Conservation (phyloP, 345 rosid genomes). For the Pelargonium nanum region DNA sequence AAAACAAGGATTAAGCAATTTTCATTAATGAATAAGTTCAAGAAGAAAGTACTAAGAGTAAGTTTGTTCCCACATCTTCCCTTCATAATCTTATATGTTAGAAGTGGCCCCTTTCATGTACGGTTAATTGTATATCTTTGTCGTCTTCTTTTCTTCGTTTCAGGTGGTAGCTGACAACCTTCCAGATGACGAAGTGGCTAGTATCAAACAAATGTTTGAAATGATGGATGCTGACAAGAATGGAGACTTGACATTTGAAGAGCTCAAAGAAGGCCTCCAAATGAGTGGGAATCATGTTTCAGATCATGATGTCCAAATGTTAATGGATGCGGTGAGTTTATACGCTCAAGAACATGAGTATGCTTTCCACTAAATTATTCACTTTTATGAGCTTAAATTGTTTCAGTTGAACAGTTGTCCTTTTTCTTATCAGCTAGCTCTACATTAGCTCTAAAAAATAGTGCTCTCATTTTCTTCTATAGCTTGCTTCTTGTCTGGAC, state of each 20-base stretch:
- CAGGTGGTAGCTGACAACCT: conserved; percentile 79
- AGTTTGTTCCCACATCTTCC: conserved; percentile 1
- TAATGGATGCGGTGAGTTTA: conserved; percentile 61
- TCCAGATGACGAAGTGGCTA: conserved; percentile 50
- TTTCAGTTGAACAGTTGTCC: too few species aligned
- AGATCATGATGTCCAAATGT: conserved; percentile 60
- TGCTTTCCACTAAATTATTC: too few species aligned
- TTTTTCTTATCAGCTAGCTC: too few species aligned
- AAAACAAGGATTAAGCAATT: conserved; percentile 72
- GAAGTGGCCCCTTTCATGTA: background rate
- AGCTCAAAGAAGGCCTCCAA: conserved; percentile 55
- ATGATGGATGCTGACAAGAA: conserved; percentile 77
- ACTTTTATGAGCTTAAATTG: too few species aligned
- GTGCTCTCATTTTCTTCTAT: background rate
- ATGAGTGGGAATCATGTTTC: conserved; percentile 51
- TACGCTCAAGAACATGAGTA: background rate
- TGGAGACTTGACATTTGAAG: conserved; percentile 66
- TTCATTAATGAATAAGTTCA: conserved; percentile 83
- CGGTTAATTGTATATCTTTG: background rate
- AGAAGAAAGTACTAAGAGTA: conserved; percentile 81
- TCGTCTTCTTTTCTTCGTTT: background rate
- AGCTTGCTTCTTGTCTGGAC: background rate
- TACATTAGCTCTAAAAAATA: too few species aligned
- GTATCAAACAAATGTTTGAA: conserved; percentile 43
- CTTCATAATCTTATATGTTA: too few species aligned